Base-by-base conservation (phyloP, 208 protist species). In the Crithidia fasciculata region DNA sequence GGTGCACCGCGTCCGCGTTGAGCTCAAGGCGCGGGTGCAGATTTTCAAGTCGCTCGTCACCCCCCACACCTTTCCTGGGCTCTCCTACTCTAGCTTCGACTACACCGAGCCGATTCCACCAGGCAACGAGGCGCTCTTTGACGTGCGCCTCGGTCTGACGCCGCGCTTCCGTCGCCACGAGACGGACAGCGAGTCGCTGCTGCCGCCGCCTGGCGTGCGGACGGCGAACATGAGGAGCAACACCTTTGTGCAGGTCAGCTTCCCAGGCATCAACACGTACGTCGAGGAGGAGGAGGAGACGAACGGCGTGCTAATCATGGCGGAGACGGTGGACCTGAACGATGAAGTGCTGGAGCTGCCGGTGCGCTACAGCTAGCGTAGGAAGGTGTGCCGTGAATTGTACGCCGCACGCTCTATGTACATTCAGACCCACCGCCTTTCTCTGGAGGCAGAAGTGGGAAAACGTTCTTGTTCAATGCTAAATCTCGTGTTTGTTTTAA, bases 41-140 rank as follows among this genome's bases (percentile, higher is more conserved):
- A 65, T 90, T 40, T 90, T 90, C 77, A 90, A 88, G 65, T 73
- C 86, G 10, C 82, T 90, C n/a, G 82, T 82, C 68, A 70, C 73
- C 19, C 80, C 86, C n/a, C 70, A 71, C 45, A 76, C 76, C 45
- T 80, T 80, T 53, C 74, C 74, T 13, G 74, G 74, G 3, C n/a
- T 80, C 43, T 81, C 82, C 15, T 80, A 88, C 66, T 76, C 83
- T 12, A 75, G 81, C 39, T 87, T 77, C 59, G 82, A 90, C 54
- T 88, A 90, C 83, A 85, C 69, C 2, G 49, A 58, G 19, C 54
- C 74, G 45, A 90, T 90, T 37, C 81, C 76, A 5, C 80, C 86
- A 5, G 71, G 72, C 9, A 71, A 80, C 47, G 72, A 87, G 66
- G 75, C 80, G 13, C 79, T 78, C 43, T 90, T 87, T 47, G 77